These are phyloP conservation scores for Plantago elongata DNA, from an alignment of 257 asterid genomes.

Conservation along the genomic window DNA sequence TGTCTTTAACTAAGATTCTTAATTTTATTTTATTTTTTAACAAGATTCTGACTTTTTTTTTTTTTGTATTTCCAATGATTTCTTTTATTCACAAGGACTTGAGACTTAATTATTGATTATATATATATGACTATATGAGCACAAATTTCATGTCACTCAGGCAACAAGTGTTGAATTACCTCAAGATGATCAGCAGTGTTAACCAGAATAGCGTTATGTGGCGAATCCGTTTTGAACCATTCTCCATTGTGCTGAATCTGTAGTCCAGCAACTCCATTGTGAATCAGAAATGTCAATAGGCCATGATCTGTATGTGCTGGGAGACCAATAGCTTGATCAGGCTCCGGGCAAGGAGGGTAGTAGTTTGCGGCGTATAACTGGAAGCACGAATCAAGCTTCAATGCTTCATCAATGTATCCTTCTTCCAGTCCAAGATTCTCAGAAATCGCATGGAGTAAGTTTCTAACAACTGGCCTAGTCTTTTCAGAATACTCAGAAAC, in stretches of 20 bases:
- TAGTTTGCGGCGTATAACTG: slow-evolving; percentile 36
- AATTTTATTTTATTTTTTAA: too few species aligned
- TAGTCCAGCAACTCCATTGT: slow-evolving; percentile 37
- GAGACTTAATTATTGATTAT: too few species aligned
- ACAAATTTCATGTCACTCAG: too few species aligned
- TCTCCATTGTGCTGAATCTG: slow-evolving; percentile 32
- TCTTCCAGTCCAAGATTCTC: slow-evolving; percentile 37
- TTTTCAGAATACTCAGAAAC: slow-evolving; percentile 26
- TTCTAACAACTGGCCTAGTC: slow-evolving; percentile 20
- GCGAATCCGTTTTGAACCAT: slow-evolving; percentile 37
- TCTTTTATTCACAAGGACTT: too few species aligned
- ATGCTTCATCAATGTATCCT: slow-evolving; percentile 23
- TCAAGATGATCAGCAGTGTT: slow-evolving; percentile 46
- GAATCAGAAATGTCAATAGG: slow-evolving; percentile 36
- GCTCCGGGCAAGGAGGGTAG: slow-evolving; percentile 49
- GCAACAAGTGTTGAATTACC: slow-evolving; percentile 14
- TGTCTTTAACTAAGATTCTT: too few species aligned
- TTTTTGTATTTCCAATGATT: too few species aligned
- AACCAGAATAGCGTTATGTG: slow-evolving; percentile 30
- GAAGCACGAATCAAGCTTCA: slow-evolving; percentile 33
- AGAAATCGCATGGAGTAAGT: slow-evolving; percentile 25
- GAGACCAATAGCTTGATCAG: slow-evolving; percentile 50
- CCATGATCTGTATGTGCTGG: slow-evolving; percentile 52
- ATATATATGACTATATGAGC: too few species aligned
- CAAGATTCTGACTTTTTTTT: too few species aligned